These are phyloP conservation scores for Daedaleopsis nitida DNA, from an alignment of 768 basidiomycete genomes.

Conservation along the genomic window DNA sequence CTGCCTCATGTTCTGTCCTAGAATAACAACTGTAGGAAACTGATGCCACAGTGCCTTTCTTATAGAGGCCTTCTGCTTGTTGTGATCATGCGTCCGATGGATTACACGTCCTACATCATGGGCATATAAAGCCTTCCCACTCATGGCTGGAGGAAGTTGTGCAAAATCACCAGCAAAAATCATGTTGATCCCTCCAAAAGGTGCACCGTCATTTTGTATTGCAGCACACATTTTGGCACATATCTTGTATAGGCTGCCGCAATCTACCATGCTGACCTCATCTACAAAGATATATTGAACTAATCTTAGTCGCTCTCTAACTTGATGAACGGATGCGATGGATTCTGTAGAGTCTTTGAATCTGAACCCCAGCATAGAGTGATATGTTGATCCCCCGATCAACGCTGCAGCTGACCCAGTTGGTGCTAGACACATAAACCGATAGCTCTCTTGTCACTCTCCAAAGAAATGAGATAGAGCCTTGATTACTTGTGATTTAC, in stretches of 20 bases:
- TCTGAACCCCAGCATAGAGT: slow-evolving; percentile 1
- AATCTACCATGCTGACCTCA: slow-evolving; percentile 29
- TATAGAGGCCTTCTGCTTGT: not conserved
- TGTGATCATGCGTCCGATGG: too few relatives aligned
- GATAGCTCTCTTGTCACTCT: not conserved
- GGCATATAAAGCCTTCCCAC: too few relatives aligned
- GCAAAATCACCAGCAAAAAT: slow-evolving; percentile 48
- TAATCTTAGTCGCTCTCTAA: slow-evolving; percentile 15
- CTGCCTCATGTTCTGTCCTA: slow-evolving; percentile 10
- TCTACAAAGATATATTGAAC: slow-evolving; percentile 45
- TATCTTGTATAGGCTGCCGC: slow-evolving; percentile 26
- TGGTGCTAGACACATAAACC: slow-evolving; percentile 14
- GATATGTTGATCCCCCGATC: slow-evolving; percentile 16
- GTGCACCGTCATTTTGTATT: slow-evolving; percentile 13
- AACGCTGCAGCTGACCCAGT: slow-evolving; percentile 21
- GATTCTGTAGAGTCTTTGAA: not conserved
- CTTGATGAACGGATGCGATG: not conserved
- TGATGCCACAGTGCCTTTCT: slow-evolving; percentile 23
- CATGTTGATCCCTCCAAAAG: slow-evolving; percentile 42
- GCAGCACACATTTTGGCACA: slow-evolving; percentile 25
- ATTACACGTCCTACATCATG: too few relatives aligned
- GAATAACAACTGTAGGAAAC: slow-evolving; percentile 20
- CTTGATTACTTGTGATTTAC: slow-evolving; percentile 12
- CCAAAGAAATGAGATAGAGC: slow-evolving; percentile 12
- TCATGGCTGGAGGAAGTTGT: too few relatives aligned